Base-by-base conservation (phyloP, 2,329 filamentous ascomycete genomes). In the Stachybotrys echinatus region DNA sequence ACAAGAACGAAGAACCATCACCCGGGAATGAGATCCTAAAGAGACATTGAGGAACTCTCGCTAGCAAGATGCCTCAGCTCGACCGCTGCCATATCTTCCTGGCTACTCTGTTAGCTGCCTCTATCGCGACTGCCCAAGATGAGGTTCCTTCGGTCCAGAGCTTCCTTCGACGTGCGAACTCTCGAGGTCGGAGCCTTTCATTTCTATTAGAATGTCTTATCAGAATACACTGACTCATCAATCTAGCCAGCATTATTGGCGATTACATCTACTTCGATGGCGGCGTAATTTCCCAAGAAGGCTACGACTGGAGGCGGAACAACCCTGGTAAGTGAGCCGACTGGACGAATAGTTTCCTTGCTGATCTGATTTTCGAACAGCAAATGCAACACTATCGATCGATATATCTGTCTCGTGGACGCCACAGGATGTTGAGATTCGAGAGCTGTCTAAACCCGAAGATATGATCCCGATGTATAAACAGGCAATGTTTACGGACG, bases 191-290 rank as follows among this genome's bases (percentile, higher is more conserved):
- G 12, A 31, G 42, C n/a, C 7, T 42, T 7, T 8, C 20, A 42
- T 42, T 7, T 8, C 20, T 18, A 4, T n/a, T n/a, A 10, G 12
- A n/a, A 18, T 3, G 10, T 42, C 39, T 10, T n/a, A 42, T 4
- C 10, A 42, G 10, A n/a, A 4, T 6, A 5, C 5, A 34, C 14
- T n/a, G n/a, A 34, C 39, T 18, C 39, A 42, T 42, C 10, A 3
- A 10, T 21, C n/a, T 22, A 45, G 22, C 23, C 43, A 45, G 43
- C 10, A 23, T 45, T 5, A 45, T 45, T 27, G 43, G 43, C 14
- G 22, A 45, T n/a, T 31, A 45, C 23, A 45, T 45, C 23, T 45
- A 45, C 19, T 45, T 45, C 18, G 23, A 45, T 17, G 43, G 43
- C 10, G 43, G 43, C 22, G 43, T 31, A 23, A 10, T 45, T n/a